Evolutionary conservation across 2,329 filamentous ascomycete species (phyloP), one percentile per base, ranked within the genome.

Genomic region (Truncatella angustata): DNA sequence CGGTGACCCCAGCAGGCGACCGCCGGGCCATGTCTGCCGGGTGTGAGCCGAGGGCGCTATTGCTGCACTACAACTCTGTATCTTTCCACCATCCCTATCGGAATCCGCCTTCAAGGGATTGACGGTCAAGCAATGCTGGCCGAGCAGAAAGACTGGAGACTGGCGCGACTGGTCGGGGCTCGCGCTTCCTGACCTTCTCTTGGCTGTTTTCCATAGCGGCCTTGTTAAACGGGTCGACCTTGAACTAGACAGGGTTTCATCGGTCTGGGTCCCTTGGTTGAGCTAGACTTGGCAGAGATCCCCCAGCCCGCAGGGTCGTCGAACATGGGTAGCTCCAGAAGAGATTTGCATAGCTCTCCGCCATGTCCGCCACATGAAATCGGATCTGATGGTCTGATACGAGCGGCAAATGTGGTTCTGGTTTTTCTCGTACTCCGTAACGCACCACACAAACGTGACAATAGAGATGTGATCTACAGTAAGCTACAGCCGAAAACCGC

Each of bases 271-370:
- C 16, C 18, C 40, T 23, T 44, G 20, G 40, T 24, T 24, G 11
- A 21, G 23, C 18, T 21, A 21, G 18, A 40, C 24, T 24, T 44
- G 40, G 21, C 20, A 24, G 21, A n/a, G 24, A n/a, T n/a, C n/a
- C n/a, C n/a, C n/a, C n/a, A n/a, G n/a, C n/a, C 20, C 16, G 20
- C 20, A 44, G 40, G 40, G 24, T 44, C 24, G 6, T 10, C 2
- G 11, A 24, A 28, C 40, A 44, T n/a, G 40, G 40, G 40, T 44
- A 44, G 40, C 40, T 44, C 24, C 49, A 43, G 26, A 18, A 51
- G 34, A 26, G 49, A 51, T 51, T 51, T 35, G 28, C 39, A 45
- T 45, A 51, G 49, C 40, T 51, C 49, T 44, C 39, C 49, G 49
- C 49, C 30, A 21, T 42, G 16, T 50, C 49, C 49, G 40, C 49